Evolutionary conservation across 345 rosid species (phyloP).

Genomic region (Bretschneidera sinensis): DNA sequence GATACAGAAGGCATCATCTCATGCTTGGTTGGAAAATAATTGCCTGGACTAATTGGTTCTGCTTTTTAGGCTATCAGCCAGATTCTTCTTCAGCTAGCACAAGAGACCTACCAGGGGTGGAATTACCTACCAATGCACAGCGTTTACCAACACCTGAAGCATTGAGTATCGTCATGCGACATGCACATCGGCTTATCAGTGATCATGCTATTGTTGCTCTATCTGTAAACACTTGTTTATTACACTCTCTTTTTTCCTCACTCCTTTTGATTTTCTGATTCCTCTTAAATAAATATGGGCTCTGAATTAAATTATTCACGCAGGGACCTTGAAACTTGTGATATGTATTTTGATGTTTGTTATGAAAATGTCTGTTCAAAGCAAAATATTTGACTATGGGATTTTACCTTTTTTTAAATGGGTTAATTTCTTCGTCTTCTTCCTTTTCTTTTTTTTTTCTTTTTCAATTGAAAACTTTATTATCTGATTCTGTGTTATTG

Average conservation of each 20-base stretch:
- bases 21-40: slow-evolving; percentile 3
- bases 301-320: background rate
- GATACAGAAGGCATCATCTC: slow-evolving; percentile 8
- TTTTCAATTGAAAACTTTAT: slow-evolving; percentile 6
- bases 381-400: background rate
- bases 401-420: background rate
- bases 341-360: background rate
- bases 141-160: slow-evolving; percentile 70
- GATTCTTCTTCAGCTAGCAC: slow-evolving; percentile 34
- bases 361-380: too few species aligned
- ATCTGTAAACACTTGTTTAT: slow-evolving; percentile 45
- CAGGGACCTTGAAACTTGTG: background rate
- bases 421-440: background rate
- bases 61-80: slow-evolving; percentile 48
- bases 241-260: background rate
- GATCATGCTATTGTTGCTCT: slow-evolving; percentile 48
- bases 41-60: slow-evolving; percentile 21
- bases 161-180: slow-evolving; percentile 52
- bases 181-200: slow-evolving; percentile 58
- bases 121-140: slow-evolving; percentile 42
- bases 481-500: slow-evolving; percentile 41
- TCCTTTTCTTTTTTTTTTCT: slow-evolving; percentile 2
- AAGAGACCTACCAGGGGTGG: slow-evolving; percentile 33
- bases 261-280: too few species aligned
- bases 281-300: too few species aligned